Conservation (phyloP, 2,329 filamentous ascomycete genomes). For the Colletotrichum costaricense region DNA sequence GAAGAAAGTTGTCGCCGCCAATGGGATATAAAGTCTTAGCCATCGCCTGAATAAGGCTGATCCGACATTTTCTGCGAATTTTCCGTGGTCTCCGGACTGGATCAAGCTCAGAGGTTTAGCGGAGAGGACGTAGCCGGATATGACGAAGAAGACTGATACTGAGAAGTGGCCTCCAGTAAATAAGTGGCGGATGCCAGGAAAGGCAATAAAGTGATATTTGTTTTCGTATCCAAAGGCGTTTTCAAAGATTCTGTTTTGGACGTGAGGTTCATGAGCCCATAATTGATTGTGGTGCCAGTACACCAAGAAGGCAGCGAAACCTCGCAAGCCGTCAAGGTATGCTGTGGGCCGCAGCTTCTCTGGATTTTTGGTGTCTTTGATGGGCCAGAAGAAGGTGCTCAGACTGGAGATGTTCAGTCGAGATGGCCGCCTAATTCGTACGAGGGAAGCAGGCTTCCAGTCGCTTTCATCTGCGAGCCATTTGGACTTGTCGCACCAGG, state of each 20-base stretch:
- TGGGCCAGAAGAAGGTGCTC: conserved; percentile 28
- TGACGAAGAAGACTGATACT: conserved; percentile 67
- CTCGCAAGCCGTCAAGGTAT: conserved; percentile 61
- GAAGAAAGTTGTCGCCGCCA: conserved; percentile 65
- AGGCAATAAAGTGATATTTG: conserved; percentile 58
- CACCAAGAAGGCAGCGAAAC: conserved; percentile 59
- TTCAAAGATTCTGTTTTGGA: conserved; percentile 48
- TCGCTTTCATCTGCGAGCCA: conserved; percentile 37
- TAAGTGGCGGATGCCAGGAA: conserved; percentile 69
- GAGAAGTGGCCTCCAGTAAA: conserved; percentile 71
- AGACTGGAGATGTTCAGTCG: conserved; percentile 1
- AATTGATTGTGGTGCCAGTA: conserved; percentile 60
- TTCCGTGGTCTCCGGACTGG: conserved; percentile 53
- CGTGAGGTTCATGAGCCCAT: conserved; percentile 48
- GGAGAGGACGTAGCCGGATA: conserved; percentile 68
- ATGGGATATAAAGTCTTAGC: conserved; percentile 60
- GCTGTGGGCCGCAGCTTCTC: conserved; percentile 51
- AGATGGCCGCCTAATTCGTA: conserved; percentile 29
- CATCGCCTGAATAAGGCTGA: conserved; percentile 62
- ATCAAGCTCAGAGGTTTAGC: conserved; percentile 61
- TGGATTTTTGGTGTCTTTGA: conserved; percentile 31
- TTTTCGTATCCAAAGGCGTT: conserved; percentile 59
- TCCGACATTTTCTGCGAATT: conserved; percentile 56
- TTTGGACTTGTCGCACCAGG: conserved; percentile 37
- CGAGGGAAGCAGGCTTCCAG: conserved; percentile 43